Conservation (phyloP, 768 basidiomycete species). For the Inosperma sp. region DNA sequence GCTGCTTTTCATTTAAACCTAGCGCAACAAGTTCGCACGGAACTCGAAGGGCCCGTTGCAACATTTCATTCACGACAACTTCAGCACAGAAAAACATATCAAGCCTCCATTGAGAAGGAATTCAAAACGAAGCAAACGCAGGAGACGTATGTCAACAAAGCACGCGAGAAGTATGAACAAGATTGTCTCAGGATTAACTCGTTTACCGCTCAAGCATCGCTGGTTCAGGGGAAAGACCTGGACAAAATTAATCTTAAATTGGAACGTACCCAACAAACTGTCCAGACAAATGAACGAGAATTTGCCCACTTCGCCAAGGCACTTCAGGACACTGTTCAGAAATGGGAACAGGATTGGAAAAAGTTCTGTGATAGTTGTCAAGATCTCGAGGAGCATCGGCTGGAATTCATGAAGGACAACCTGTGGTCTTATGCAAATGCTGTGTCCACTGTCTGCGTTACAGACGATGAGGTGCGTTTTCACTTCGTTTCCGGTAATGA, state of each 20-base stretch:
- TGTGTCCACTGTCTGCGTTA: conserved; percentile 92
- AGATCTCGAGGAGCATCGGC: conserved; percentile 92
- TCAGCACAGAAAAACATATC: conserved; percentile 68
- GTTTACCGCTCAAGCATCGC: conserved; percentile 84
- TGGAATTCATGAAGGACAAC: conserved; percentile 92
- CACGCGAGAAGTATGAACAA: conserved; percentile 88
- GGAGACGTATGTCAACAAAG: conserved; percentile 80
- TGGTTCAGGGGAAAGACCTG: conserved; percentile 89
- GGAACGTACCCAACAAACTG: conserved; percentile 87
- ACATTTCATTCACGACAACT: conserved; percentile 62
- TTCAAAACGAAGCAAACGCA: conserved; percentile 88
- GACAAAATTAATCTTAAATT: conserved; percentile 87
- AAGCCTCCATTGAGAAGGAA: conserved; percentile 79
- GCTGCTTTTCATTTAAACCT: conserved; percentile 68
- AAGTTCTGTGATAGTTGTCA: conserved; percentile 91
- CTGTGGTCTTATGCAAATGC: conserved; percentile 96
- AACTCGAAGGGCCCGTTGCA: conserved; percentile 62
- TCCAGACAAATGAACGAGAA: conserved; percentile 87
- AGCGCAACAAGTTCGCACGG: conserved; percentile 67
- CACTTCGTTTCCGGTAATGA: too few relatives aligned
- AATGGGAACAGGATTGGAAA: conserved; percentile 96
- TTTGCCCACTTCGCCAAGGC: conserved; percentile 83
- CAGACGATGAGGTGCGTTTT: conserved; percentile 82
- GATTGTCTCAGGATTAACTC: conserved; percentile 94
- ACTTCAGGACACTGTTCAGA: conserved; percentile 68